Conservation (phyloP, 352 stramenopile species). For the Globisporangium mamillatum region DNA sequence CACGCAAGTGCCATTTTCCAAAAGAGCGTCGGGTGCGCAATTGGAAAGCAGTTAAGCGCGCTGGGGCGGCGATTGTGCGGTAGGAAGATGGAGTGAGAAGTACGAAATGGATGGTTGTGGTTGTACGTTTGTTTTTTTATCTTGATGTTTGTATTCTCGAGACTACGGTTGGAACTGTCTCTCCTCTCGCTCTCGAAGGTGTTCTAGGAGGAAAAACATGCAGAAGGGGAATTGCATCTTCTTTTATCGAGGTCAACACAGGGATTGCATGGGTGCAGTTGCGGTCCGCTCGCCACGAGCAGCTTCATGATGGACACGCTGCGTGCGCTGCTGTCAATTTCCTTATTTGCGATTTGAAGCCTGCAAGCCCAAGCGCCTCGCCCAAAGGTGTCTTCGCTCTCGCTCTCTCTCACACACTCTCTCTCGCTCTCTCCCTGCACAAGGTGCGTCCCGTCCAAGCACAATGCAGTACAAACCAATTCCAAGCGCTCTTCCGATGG, state of each 20-base stretch:
- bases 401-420: no score
- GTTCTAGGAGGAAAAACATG: background rate
- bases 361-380: background rate
- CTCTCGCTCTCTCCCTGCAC: background rate
- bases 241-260: background rate
- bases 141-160: background rate
- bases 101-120: slow-evolving; percentile 4
- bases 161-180: background rate
- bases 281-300: background rate
- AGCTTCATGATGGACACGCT: background rate
- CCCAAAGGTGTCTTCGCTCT: background rate
- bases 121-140: background rate
- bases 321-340: background rate
- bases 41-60: slow-evolving; percentile 1
- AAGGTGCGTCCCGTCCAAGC: background rate
- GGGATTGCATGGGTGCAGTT: background rate
- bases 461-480: background rate
- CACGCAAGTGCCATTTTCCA: slow-evolving; percentile 1
- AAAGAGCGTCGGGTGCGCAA: background rate
- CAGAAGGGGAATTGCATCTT: background rate
- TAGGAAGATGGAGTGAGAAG: slow-evolving; percentile 9
- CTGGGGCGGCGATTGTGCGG: background rate
- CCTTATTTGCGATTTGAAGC: background rate
- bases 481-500: background rate
- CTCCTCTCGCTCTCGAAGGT: background rate